These are phyloP conservation scores for Aspergillus costaricaensis DNA, from an alignment of 2,329 filamentous ascomycete genomes.

Conservation along the genomic window DNA sequence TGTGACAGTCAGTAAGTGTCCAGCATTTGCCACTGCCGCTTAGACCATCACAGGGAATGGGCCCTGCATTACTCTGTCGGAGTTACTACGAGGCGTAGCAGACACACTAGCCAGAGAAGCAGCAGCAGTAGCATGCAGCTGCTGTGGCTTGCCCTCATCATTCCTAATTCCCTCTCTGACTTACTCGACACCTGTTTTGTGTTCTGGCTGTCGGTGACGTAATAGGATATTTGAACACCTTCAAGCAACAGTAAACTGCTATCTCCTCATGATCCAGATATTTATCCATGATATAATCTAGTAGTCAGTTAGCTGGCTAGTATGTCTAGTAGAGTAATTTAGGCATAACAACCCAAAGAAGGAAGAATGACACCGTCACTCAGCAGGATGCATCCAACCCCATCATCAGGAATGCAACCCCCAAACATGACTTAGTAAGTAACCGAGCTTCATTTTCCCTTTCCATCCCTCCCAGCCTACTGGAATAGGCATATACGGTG, in stretches of 20 bases:
- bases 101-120: neutral
- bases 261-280: neutral
- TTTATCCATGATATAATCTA: too few species aligned
- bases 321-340: too few species aligned
- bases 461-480: too few species aligned
- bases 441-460: too few species aligned
- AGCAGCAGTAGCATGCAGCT: neutral
- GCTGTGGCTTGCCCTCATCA: neutral
- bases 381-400: neutral
- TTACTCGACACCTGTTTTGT: neutral
- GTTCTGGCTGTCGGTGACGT: neutral
- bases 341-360: too few species aligned
- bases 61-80: conserved; percentile 1
- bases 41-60: neutral
- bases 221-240: neutral
- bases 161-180: neutral
- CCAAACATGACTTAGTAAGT: neutral
- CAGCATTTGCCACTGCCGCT: conserved; percentile 4
- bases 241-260: neutral
- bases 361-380: neutral
- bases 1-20: neutral
- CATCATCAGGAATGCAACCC: neutral
- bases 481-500: too few species aligned
- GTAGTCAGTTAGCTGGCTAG: too few species aligned
- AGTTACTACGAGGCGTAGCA: conserved; percentile 6